Conservation (phyloP, 192 early-diverging fungal genomes). For the Gonapodya prolifera region DNA sequence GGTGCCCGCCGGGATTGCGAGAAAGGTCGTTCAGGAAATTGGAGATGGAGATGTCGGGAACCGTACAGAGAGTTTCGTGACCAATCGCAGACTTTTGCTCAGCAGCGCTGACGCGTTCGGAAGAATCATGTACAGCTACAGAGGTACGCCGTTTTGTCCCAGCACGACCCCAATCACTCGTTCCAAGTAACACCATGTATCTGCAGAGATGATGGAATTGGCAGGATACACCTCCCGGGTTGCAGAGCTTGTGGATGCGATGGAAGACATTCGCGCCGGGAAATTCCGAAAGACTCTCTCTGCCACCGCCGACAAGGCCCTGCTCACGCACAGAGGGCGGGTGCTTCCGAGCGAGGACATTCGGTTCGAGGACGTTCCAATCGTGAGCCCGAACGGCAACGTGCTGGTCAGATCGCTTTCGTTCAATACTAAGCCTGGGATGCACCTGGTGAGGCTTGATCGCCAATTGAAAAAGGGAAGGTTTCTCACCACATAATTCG, state of each 20-base stretch:
- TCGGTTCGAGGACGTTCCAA: constrained; percentile 82
- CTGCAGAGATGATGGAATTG: constrained; percentile 65
- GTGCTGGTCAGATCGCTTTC: constrained; percentile 70
- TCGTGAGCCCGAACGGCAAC: constrained; percentile 89
- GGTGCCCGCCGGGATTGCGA: neutral
- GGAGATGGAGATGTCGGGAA: constrained; percentile 23
- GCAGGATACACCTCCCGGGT: constrained; percentile 92
- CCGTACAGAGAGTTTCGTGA: constrained; percentile 58
- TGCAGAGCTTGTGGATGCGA: constrained; percentile 65
- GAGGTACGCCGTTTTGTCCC: constrained; percentile 21
- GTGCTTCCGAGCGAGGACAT: constrained; percentile 33
- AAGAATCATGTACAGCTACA: constrained; percentile 86
- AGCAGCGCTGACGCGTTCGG: constrained; percentile 69
- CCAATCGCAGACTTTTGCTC: constrained; percentile 61
- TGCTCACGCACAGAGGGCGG: constrained; percentile 23
- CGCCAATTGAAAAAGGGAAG: neutral
- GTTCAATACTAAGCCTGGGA: constrained; percentile 82
- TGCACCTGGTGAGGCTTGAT: constrained; percentile 56
- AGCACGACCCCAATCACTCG: neutral
- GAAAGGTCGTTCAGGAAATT: constrained; percentile 9
- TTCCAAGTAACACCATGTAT: too few relatives aligned
- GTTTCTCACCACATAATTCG: constrained; percentile 26
- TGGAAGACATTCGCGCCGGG: constrained; percentile 75
- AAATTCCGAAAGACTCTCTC: constrained; percentile 63
- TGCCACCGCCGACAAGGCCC: constrained; percentile 18